These are phyloP conservation scores for Laguncularia racemosa DNA, from an alignment of 345 rosid species.

Conservation along the genomic window DNA sequence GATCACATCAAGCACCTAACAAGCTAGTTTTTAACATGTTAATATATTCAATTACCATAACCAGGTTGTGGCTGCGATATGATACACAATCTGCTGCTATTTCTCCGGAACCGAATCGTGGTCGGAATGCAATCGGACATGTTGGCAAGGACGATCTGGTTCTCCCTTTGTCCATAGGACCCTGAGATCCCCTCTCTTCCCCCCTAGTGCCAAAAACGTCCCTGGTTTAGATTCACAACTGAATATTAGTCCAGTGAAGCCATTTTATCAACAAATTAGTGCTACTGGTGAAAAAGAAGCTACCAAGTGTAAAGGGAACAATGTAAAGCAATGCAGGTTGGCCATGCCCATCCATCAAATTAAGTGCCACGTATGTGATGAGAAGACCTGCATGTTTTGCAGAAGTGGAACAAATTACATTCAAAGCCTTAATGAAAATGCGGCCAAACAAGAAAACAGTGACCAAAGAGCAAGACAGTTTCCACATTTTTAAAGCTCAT, in stretches of 20 bases:
- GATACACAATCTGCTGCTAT: conserved; percentile 5
- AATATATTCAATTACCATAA: conserved; percentile 3
- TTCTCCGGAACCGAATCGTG: conserved; percentile 11
- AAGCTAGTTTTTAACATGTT: conserved; percentile 3
- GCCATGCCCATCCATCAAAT: conserved; percentile 97
- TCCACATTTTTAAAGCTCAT: too few relatives aligned
- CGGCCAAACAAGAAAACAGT: background rate
- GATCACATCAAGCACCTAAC: conserved; percentile 2
- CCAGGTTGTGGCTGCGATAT: background rate
- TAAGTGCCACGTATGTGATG: conserved; percentile 81
- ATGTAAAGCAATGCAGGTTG: conserved; percentile 93
- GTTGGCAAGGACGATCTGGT: conserved; percentile 74
- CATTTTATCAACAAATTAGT: too few relatives aligned
- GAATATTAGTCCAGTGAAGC: too few relatives aligned
- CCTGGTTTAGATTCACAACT: conserved; percentile 29
- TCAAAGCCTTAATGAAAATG: background rate
- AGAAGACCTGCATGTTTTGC: conserved; percentile 61
- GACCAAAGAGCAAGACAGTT: background rate
- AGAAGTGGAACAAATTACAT: background rate
- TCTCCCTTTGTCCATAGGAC: conserved; percentile 78
- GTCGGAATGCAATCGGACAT: conserved; percentile 29
- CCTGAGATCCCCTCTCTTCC: conserved; percentile 64
- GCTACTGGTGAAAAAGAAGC: background rate
- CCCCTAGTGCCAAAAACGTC: conserved; percentile 60
- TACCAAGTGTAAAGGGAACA: conserved; percentile 94